Conservation (phyloP, 1,284 basidiomycete species). For the Erythrobasidium hasegawianum region DNA sequence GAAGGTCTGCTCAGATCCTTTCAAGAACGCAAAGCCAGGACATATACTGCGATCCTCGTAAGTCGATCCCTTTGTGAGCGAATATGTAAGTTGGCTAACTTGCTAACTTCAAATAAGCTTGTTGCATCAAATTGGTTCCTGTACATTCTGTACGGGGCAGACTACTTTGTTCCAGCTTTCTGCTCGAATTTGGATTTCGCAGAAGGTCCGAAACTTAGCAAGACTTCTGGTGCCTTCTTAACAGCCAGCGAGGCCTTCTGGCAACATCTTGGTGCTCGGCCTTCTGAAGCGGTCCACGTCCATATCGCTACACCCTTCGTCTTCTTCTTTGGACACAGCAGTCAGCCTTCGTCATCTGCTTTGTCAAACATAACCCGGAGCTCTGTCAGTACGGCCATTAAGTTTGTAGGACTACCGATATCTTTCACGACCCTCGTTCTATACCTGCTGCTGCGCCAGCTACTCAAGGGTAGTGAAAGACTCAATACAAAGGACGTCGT, state of each 20-base stretch:
- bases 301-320: slow-evolving; percentile 74
- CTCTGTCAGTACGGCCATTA: slow-evolving; percentile 65
- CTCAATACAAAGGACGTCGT: slow-evolving; percentile 65
- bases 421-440: slow-evolving; percentile 68
- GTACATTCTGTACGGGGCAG: slow-evolving; percentile 39
- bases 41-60: slow-evolving; percentile 15
- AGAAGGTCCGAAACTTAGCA: slow-evolving; percentile 32
- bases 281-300: slow-evolving; percentile 68
- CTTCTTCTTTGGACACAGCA: slow-evolving; percentile 60
- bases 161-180: slow-evolving; percentile 45
- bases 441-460: slow-evolving; percentile 76
- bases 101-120: slow-evolving; percentile 7
- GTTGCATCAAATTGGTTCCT: slow-evolving; percentile 22
- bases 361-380: slow-evolving; percentile 55
- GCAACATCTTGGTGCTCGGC: slow-evolving; percentile 72
- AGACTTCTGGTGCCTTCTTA: slow-evolving; percentile 41
- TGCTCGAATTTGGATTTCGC: slow-evolving; percentile 39
- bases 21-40: slow-evolving; percentile 24
- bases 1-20: slow-evolving; percentile 12
- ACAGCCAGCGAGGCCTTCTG: slow-evolving; percentile 57
- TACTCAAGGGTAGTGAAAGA: slow-evolving; percentile 85
- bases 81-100: background rate
- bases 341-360: slow-evolving; percentile 43
- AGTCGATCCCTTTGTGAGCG: background rate
- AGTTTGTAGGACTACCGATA: slow-evolving; percentile 81